Evolutionary conservation across 176 grass and related monocot genomes (phyloP), one percentile per base, ranked within the genome.

Genomic region (Echinochloa phyllopogon): DNA sequence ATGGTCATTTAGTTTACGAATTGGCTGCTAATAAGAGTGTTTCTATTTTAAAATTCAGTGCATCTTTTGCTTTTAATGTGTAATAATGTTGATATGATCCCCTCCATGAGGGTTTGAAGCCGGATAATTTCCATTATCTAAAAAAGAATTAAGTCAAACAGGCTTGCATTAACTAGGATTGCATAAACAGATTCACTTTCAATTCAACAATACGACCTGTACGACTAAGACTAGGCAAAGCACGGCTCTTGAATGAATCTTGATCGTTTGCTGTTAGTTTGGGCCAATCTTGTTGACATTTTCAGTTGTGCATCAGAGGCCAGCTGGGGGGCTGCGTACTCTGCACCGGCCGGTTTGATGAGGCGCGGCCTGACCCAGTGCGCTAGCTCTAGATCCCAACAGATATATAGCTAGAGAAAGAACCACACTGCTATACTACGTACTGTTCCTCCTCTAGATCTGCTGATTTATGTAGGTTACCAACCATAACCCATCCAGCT

Each of bases 281-380:
- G 11, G 40, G 67, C 10, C 10, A 69, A n/a, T 69, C 20, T 44
- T 69, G 67, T 69, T 69, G 67, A 12, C 65, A 41, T 68, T 68
- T 43, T 69, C 38, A 43, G 41, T n/a, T 69, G 3, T 43, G 66
- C 37, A 4, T 44, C 42, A 43, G 4, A 0, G 6, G 27, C 29
- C 29, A 33, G 42, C 42, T 4, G 0, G 3, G 17, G 20, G 20
- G 0, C 20, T 57, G 53, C 50, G 29, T 65, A 37, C 62, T 33
- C 64, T 40, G 65, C 17, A 67, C 65, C 10, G 6, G 18, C 65
- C 10, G 6, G 18, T 69, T n/a, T 43, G 65, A 69, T 42, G 39
- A 69, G 65, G 65, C 39, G 3, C n/a, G n/a, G 57, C 57, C 57
- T 25, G 57, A 23, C 57, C 57, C 49, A 21, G 17, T 17, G 10